Evolutionary conservation across 805 yeast species (phyloP).

Genomic region (Metschnikowia lunata): DNA sequence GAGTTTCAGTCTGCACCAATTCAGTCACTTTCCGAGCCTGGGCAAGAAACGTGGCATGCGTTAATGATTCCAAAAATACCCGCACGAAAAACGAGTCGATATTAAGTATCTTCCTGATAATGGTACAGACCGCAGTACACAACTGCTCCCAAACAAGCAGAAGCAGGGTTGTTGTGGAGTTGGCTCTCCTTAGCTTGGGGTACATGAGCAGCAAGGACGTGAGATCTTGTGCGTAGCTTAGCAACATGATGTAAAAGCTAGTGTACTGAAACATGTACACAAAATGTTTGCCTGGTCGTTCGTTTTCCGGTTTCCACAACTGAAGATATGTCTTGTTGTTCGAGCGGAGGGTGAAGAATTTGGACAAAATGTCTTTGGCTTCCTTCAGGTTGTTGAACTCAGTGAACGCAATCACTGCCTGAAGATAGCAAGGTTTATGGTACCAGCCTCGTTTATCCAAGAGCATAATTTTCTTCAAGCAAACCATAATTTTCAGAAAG

Average conservation of each 20-base stretch:
- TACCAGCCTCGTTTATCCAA: constrained; percentile 89
- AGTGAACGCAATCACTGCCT: constrained; percentile 58
- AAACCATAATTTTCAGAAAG: constrained; percentile 37
- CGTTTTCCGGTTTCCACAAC: constrained; percentile 92
- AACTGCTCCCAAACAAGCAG: constrained; percentile 63
- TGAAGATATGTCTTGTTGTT: constrained; percentile 67
- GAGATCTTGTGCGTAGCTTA: constrained; percentile 52
- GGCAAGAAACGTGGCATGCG: constrained; percentile 2
- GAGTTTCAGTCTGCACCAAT: constrained; percentile 22
- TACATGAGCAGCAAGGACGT: constrained; percentile 55
- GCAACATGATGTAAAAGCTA: constrained; percentile 53
- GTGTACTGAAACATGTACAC: constrained; percentile 70
- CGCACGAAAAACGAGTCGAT: constrained; percentile 50
- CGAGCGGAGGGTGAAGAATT: constrained; percentile 61
- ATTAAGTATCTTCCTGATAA: constrained; percentile 43
- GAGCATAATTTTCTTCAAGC: constrained; percentile 44
- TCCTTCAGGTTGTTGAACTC: constrained; percentile 47
- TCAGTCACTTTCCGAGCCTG: constrained; percentile 29
- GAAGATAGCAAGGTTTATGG: constrained; percentile 72
- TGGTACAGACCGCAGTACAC: constrained; percentile 47
- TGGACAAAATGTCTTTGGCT: constrained; percentile 63
- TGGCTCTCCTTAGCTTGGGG: constrained; percentile 72
- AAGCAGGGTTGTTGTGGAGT: constrained; percentile 69
- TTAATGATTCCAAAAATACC: constrained; percentile 27
- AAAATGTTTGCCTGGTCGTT: constrained; percentile 91